These are phyloP conservation scores for Saccharomycopsis capsularis DNA, from an alignment of 805 yeast species.

Conservation along the genomic window DNA sequence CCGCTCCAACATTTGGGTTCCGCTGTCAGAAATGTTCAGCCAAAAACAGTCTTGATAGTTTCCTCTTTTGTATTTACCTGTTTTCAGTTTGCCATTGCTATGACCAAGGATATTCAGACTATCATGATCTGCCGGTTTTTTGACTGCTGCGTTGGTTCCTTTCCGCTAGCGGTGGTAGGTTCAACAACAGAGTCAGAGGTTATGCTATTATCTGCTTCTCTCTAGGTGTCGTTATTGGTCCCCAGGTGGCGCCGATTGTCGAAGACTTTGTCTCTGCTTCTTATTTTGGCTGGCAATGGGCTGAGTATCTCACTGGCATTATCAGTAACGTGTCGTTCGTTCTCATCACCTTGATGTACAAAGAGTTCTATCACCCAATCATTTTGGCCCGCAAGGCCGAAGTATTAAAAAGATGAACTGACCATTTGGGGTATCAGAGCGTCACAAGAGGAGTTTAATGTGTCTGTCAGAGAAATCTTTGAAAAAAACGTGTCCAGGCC, in stretches of 20 bases:
- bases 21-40: conserved; percentile 73
- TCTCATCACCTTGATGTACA: conserved; percentile 37
- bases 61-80: conserved; percentile 50
- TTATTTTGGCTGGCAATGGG: conserved; percentile 79
- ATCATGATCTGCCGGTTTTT: conserved; percentile 72
- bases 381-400: conserved; percentile 58
- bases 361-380: conserved; percentile 69
- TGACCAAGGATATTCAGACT: conserved; percentile 71
- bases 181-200: conserved; percentile 60
- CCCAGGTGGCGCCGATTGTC: conserved; percentile 73
- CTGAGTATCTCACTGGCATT: conserved; percentile 63
- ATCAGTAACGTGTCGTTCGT: conserved; percentile 40
- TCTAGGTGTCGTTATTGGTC: conserved; percentile 70
- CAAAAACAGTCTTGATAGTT: conserved; percentile 47
- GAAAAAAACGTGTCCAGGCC: conserved; percentile 66
- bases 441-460: conserved; percentile 58
- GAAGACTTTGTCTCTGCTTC: conserved; percentile 60
- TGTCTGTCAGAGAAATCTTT: conserved; percentile 51
- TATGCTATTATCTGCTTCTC: conserved; percentile 66
- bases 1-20: conserved; percentile 90
- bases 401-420: conserved; percentile 55
- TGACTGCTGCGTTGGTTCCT: conserved; percentile 76
- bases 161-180: conserved; percentile 80
- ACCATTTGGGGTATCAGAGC: conserved; percentile 81
- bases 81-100: conserved; percentile 68